phyloP scores from a whole-genome alignment of 2,329 filamentous ascomycete genomes.

The Stenocarpella maydis region DNA sequence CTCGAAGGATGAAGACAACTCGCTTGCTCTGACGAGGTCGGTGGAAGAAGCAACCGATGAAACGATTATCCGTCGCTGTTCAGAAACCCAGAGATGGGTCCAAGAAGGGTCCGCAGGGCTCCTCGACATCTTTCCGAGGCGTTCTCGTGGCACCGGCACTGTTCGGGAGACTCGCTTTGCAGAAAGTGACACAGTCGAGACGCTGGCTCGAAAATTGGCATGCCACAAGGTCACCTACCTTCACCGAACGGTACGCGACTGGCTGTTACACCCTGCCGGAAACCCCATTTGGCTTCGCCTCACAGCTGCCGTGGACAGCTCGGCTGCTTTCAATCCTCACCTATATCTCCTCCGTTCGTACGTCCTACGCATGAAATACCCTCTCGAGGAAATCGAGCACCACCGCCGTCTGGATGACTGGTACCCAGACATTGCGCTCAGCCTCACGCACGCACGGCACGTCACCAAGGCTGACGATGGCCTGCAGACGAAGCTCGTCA shows the following conservation, averaged over 20 bases:
- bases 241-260: slow-evolving; percentile 47
- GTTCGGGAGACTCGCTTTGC: slow-evolving; percentile 3
- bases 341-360: slow-evolving; percentile 46
- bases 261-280: slow-evolving; percentile 39
- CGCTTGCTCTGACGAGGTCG: slow-evolving; percentile 27
- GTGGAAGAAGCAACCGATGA: slow-evolving; percentile 39
- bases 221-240: slow-evolving; percentile 44
- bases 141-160: not conserved
- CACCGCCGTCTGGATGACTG: slow-evolving; percentile 50
- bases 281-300: slow-evolving; percentile 39
- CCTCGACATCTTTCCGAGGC: slow-evolving; percentile 11
- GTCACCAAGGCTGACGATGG: slow-evolving; percentile 36
- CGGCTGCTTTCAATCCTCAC: slow-evolving; percentile 43
- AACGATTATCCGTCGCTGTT: slow-evolving; percentile 30
- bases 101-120: slow-evolving; percentile 28
- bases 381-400: slow-evolving; percentile 46
- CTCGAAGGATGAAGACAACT: slow-evolving; percentile 37
- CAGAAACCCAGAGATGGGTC: slow-evolving; percentile 20
- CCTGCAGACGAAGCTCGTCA: slow-evolving; percentile 38
- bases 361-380: slow-evolving; percentile 45
- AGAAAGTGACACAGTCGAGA: slow-evolving; percentile 3
- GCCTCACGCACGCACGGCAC: slow-evolving; percentile 48
- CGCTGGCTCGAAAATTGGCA: slow-evolving; percentile 4
- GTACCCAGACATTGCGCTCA: slow-evolving; percentile 49
- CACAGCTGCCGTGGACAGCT: not conserved